phyloP scores from a whole-genome alignment of 805 yeast genomes.

The Candida silvicultrix region DNA sequence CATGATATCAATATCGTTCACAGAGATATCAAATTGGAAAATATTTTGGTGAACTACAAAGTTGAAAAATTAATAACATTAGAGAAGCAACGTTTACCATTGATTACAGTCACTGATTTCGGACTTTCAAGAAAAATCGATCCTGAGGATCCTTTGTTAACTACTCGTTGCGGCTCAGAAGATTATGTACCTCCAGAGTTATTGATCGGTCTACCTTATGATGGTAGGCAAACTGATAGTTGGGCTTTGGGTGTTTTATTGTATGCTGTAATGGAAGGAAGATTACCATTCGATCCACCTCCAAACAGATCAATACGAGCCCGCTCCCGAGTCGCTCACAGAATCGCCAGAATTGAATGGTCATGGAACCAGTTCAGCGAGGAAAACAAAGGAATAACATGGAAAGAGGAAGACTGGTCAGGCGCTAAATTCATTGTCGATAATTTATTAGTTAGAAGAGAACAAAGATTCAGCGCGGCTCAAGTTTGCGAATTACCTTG shows the following conservation, averaged over 20 bases:
- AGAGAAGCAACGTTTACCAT: slow-evolving; percentile 21
- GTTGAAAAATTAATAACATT: slow-evolving; percentile 23
- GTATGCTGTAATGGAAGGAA: slow-evolving; percentile 75
- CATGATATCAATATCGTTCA: slow-evolving; percentile 71
- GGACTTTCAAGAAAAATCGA: slow-evolving; percentile 76
- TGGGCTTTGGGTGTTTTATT: slow-evolving; percentile 96
- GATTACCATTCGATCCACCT: slow-evolving; percentile 89
- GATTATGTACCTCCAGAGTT: slow-evolving; percentile 96
- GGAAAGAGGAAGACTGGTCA: slow-evolving; percentile 30
- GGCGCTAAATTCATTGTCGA: slow-evolving; percentile 47
- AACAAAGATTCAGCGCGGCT: slow-evolving; percentile 31
- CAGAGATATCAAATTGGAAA: slow-evolving; percentile 89
- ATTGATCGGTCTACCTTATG: slow-evolving; percentile 83
- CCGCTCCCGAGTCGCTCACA: slow-evolving; percentile 63
- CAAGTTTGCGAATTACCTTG: slow-evolving; percentile 30
- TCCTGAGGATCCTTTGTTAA: slow-evolving; percentile 53
- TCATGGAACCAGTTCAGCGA: slow-evolving; percentile 57
- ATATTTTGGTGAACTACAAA: slow-evolving; percentile 47
- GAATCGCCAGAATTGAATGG: slow-evolving; percentile 94
- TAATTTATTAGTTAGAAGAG: slow-evolving; percentile 41
- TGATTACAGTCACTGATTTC: slow-evolving; percentile 74
- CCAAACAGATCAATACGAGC: slow-evolving; percentile 44
- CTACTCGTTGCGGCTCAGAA: slow-evolving; percentile 93
- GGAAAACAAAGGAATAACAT: slow-evolving; percentile 16
- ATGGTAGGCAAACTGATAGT: slow-evolving; percentile 85